phyloP scores from a whole-genome alignment of 352 stramenopile species.

The Globisporangium yorkense region DNA sequence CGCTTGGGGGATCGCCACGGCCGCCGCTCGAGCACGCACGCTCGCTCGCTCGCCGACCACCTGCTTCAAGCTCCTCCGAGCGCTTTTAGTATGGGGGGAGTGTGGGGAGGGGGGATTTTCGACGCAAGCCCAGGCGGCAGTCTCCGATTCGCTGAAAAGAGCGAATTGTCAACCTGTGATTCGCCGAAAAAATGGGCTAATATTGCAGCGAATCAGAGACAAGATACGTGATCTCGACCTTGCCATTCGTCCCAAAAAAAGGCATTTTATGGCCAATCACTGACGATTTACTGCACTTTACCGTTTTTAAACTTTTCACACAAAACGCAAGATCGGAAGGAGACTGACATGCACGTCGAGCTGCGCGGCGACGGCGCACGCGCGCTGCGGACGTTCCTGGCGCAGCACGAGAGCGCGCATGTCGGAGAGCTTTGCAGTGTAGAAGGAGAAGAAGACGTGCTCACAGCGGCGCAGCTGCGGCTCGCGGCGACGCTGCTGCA shows the following conservation, averaged over 20 bases:
- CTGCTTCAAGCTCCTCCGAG: not conserved
- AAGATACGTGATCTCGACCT: not conserved
- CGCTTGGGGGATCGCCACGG: no score
- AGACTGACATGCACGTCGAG: slow-evolving; percentile 7
- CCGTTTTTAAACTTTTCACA: not conserved
- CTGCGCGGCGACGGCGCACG: slow-evolving; percentile 22
- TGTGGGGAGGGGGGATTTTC: not conserved
- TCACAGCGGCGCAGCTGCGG: slow-evolving; percentile 9
- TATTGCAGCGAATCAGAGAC: not conserved
- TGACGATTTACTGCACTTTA: no score
- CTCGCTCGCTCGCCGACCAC: no score
- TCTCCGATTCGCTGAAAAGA: not conserved
- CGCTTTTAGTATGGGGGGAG: not conserved
- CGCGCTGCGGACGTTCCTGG: slow-evolving; percentile 23
- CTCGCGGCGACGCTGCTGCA: slow-evolving; percentile 5
- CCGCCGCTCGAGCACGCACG: no score
- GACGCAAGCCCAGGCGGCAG: not conserved
- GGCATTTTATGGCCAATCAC: no score
- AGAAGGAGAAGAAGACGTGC: not conserved
- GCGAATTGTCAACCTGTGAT: not conserved
- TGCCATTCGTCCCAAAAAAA: not conserved
- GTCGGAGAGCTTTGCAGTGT: not conserved
- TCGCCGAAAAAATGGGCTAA: not conserved
- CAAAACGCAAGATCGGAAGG: not conserved
- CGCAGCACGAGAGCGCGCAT: slow-evolving; percentile 1